These are phyloP conservation scores for Gliomastix tumulicola DNA, from an alignment of 2,329 filamentous ascomycete species.

Conservation along the genomic window DNA sequence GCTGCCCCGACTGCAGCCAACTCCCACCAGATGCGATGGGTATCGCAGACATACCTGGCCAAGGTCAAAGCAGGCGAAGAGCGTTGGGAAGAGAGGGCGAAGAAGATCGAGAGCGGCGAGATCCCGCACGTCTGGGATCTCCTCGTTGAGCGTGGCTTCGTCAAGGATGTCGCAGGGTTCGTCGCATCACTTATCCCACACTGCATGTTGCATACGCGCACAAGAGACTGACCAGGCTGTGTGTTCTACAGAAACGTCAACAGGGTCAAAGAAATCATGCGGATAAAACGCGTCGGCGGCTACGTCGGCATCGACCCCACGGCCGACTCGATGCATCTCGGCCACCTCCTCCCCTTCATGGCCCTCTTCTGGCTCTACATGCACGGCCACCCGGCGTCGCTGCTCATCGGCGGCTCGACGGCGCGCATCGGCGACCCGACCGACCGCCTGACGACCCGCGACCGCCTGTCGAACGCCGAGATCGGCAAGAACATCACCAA, in stretches of 20 bases:
- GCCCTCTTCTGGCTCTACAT: constrained; percentile 79
- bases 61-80: constrained; percentile 34
- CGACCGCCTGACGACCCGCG: constrained; percentile 56
- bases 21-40: constrained; percentile 19
- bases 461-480: constrained; percentile 40
- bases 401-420: constrained; percentile 67
- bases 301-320: constrained; percentile 84
- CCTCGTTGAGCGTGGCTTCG: constrained; percentile 63
- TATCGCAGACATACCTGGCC: constrained; percentile 31
- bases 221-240: constrained; percentile 3
- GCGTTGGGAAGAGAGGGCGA: constrained; percentile 40
- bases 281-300: constrained; percentile 57
- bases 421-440: constrained; percentile 75
- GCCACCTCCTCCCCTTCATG: constrained; percentile 77
- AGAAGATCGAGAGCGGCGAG: constrained; percentile 41
- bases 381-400: constrained; percentile 62
- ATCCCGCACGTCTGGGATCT: constrained; percentile 50
- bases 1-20: constrained; percentile 11
- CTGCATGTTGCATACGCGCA: constrained; percentile 2
- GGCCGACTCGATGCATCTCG: constrained; percentile 70
- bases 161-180: constrained; percentile 71
- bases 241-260: constrained; percentile 35
- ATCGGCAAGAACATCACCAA: constrained; percentile 58
- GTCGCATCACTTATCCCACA: too few species aligned
- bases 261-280: constrained; percentile 57